Evolutionary conservation across 768 basidiomycete genomes (phyloP).

Genomic region (Suillus discolor): DNA sequence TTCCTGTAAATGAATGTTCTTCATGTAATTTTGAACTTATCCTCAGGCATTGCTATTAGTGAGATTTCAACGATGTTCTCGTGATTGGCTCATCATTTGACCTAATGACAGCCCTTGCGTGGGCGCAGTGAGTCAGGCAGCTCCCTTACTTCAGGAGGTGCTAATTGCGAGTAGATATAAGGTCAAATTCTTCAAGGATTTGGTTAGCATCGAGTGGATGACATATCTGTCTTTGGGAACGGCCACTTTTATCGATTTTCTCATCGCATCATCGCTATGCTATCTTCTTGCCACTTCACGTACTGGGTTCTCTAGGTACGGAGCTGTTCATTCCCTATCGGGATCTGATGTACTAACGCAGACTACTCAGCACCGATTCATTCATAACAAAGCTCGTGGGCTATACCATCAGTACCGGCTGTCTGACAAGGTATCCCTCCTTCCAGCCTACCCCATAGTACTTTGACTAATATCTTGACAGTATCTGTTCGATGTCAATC

Average conservation of each 20-base stretch:
- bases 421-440: not conserved
- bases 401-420: not conserved
- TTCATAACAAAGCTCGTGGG: not conserved
- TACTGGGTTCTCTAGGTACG: slow-evolving; percentile 1
- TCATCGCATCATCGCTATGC: not conserved
- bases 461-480: not conserved
- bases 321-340: not conserved
- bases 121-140: not conserved
- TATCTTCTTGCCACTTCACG: slow-evolving; percentile 2
- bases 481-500: not conserved
- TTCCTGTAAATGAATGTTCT: not conserved
- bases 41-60: not conserved
- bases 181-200: not conserved
- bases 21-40: not conserved
- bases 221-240: not conserved
- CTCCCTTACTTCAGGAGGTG: not conserved
- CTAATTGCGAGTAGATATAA: not conserved
- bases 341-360: not conserved
- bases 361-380: not conserved
- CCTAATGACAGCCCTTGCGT: not conserved
- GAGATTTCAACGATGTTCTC: not conserved
- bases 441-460: not conserved
- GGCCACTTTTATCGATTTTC: not conserved
- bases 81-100: not conserved
- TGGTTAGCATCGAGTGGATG: not conserved